Evolutionary conservation across 1,284 basidiomycete genomes (phyloP), one percentile per base, ranked within the genome.

Genomic region (Ceratobasidium theobromae): DNA sequence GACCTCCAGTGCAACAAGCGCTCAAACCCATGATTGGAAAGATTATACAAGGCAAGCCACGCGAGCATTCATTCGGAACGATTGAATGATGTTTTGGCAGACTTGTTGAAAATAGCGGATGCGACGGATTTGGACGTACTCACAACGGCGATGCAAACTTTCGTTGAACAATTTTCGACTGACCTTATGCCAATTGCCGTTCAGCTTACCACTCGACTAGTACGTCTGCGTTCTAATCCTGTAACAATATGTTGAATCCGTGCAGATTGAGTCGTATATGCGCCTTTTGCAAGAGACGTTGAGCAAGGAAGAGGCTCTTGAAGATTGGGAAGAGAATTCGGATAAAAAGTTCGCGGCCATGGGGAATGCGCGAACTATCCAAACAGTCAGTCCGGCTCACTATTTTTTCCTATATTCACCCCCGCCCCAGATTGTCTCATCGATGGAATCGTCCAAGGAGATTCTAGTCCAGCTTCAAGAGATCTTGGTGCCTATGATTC

Each of bases 81-180:
- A 54, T 40, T 54, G 8, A 28, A 4, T 32, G 14, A 16, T 16
- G n/a, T 16, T 23, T 41, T 38, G 14, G 16, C 70, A 88, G 92
- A 92, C 74, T 79, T 95, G 25, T 82, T 95, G 70, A 93, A 93
- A 76, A 81, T 96, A 40, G 87, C 89, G 5, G 91, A 95, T 74
- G 91, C 95, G 76, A 93, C 91, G 35, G 94, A 96, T 74, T 79
- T 96, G 35, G 93, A 96, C 75, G 83, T 92, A 49, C 79, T 96
- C 54, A 93, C 91, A 72, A 80, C 78, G 72, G 86, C 85, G 73
- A 93, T 93, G 85, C 88, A 91, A 72, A 84, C 86, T 32, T 87
- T 96, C 82, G 93, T 96, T 6, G 86, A 92, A 71, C 83, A 85
- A 49, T 96, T 93, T 82, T 85, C 90, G 72, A 84, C 85, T 1